Conservation (phyloP, 208 protist species). For the Trypanosoma caninum region DNA sequence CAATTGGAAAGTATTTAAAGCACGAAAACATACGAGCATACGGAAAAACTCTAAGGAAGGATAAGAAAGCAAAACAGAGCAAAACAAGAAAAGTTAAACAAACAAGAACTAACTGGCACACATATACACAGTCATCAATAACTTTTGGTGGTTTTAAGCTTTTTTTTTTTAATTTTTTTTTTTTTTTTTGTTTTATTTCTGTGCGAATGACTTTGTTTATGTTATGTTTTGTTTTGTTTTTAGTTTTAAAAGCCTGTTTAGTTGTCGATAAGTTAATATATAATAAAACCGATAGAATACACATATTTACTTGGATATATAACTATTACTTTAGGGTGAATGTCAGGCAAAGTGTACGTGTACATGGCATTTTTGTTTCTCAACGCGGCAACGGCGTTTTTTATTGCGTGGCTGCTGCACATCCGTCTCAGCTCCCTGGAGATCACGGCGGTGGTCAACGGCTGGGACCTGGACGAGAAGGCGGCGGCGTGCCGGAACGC, state of each 20-base stretch:
- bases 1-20: neutral
- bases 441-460: slow-evolving; percentile 37
- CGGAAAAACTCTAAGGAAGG: no score
- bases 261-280: no score
- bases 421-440: slow-evolving; percentile 64
- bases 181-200: neutral
- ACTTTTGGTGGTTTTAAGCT: neutral
- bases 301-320: neutral
- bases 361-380: slow-evolving; percentile 80
- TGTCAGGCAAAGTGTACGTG: slow-evolving; percentile 25
- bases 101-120: neutral
- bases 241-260: no score
- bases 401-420: slow-evolving; percentile 74
- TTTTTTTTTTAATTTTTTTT: neutral
- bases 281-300: neutral
- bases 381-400: slow-evolving; percentile 61
- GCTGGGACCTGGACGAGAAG: slow-evolving; percentile 68
- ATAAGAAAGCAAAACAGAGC: neutral
- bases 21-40: no score
- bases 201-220: no score
- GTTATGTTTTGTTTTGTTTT: no score
- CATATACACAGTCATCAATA: no score
- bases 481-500: slow-evolving; percentile 55
- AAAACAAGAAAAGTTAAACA: neutral
- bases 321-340: neutral